phyloP scores from a whole-genome alignment of 75 land plant species.

The Gnetum montanum region DNA sequence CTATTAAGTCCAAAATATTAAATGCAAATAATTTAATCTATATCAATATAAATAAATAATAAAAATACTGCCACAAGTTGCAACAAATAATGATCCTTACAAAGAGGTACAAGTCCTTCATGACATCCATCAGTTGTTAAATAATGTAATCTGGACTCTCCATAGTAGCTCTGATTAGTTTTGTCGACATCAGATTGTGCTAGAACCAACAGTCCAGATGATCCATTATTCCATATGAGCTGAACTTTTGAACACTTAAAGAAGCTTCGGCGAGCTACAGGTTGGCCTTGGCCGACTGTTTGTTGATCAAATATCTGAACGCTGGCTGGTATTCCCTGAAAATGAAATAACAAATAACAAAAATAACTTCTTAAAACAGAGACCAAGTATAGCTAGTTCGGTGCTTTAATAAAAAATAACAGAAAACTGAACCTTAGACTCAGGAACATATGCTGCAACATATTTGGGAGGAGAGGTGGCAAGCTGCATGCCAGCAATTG shows the following conservation, averaged over 20 bases:
- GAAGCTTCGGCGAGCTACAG: constrained; percentile 82
- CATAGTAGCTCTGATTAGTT: constrained; percentile 97
- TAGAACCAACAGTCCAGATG: constrained; percentile 78
- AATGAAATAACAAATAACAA: constrained; percentile 1
- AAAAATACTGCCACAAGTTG: neutral
- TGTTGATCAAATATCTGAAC: constrained; percentile 68
- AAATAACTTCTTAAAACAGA: neutral
- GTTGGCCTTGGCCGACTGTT: constrained; percentile 42
- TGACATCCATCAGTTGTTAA: constrained; percentile 84
- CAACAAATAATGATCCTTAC: constrained; percentile 34
- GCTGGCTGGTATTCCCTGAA: constrained; percentile 90
- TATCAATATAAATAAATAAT: neutral
- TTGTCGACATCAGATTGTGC: constrained; percentile 96
- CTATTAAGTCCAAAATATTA: constrained; percentile 26
- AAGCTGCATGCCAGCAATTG: constrained; percentile 64
- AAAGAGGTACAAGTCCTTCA: constrained; percentile 86
- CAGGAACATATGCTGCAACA: constrained; percentile 90
- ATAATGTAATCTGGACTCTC: constrained; percentile 82
- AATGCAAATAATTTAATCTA: neutral
- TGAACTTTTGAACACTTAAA: constrained; percentile 76
- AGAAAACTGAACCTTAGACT: constrained; percentile 60
- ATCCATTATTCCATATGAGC: constrained; percentile 73
- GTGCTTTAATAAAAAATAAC: neutral
- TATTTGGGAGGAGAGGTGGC: constrained; percentile 66
- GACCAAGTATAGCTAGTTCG: neutral